Evolutionary conservation across 2,329 filamentous ascomycete genomes (phyloP).

Genomic region (Fusarium incarnatum): DNA sequence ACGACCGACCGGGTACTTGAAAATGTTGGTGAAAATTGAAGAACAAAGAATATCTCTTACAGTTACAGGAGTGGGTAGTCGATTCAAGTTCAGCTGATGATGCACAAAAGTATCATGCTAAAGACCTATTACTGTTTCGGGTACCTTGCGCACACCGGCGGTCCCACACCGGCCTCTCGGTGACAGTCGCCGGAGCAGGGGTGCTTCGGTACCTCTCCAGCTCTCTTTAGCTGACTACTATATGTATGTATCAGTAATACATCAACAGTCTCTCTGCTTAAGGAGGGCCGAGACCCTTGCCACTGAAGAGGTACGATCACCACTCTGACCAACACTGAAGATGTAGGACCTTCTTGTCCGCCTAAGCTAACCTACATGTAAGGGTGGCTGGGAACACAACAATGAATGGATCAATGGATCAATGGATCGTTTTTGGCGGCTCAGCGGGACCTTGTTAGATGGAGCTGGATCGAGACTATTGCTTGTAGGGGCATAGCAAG

Average conservation of each 20-base stretch:
- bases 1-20: conserved; percentile 29
- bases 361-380: not conserved
- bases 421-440: conserved; percentile 33
- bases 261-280: not conserved
- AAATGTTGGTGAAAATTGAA: not conserved
- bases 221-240: not conserved
- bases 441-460: conserved; percentile 32
- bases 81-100: not conserved
- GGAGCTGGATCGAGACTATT: conserved; percentile 25
- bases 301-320: conserved; percentile 40
- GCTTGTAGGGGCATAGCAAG: not conserved
- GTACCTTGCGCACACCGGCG: conserved; percentile 41
- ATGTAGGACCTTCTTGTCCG: conserved; percentile 11
- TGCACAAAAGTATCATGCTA: not conserved
- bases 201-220: not conserved
- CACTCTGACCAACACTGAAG: conserved; percentile 1
- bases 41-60: not conserved
- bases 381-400: conserved; percentile 22
- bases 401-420: conserved; percentile 14
- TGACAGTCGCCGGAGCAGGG: conserved; percentile 9
- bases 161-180: conserved; percentile 30
- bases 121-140: conserved; percentile 23
- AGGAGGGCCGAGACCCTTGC: conserved; percentile 36
- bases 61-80: not conserved
- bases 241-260: not conserved